Conservation (phyloP, 768 basidiomycete species). For the Dendrothele bispora region DNA sequence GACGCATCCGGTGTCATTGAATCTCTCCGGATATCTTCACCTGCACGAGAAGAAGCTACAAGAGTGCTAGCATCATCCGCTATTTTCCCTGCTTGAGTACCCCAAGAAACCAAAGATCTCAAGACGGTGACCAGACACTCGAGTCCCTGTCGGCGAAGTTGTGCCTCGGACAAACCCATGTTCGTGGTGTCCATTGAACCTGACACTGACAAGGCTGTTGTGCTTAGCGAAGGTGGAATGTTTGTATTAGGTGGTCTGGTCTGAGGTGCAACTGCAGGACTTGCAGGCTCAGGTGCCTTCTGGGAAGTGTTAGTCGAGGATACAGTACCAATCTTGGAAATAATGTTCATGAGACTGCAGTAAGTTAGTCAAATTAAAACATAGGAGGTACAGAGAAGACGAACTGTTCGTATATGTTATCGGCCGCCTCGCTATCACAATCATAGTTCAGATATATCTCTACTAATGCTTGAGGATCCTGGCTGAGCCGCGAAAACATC, state of each 20-base stretch:
- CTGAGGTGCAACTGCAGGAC: slow-evolving; percentile 54
- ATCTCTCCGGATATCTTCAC: slow-evolving; percentile 56
- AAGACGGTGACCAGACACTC: slow-evolving; percentile 90
- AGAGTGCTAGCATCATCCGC: slow-evolving; percentile 35
- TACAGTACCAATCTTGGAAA: slow-evolving; percentile 84
- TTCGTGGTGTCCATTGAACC: slow-evolving; percentile 67
- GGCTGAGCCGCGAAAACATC: slow-evolving; percentile 85
- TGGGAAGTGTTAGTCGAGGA: slow-evolving; percentile 47
- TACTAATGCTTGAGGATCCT: slow-evolving; percentile 96
- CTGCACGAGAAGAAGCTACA: slow-evolving; percentile 38
- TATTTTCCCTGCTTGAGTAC: slow-evolving; percentile 53
- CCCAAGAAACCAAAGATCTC: slow-evolving; percentile 91
- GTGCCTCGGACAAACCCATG: slow-evolving; percentile 76
- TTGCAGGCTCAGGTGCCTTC: slow-evolving; percentile 56
- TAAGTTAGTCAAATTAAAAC: slow-evolving; percentile 9
- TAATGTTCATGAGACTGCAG: slow-evolving; percentile 89
- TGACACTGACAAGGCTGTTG: slow-evolving; percentile 62
- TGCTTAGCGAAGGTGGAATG: slow-evolving; percentile 58
- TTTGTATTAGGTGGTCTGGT: slow-evolving; percentile 40
- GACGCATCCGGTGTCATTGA: slow-evolving; percentile 53
- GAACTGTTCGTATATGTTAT: slow-evolving; percentile 97
- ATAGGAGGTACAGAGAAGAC: slow-evolving; percentile 22
- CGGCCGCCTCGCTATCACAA: slow-evolving; percentile 90
- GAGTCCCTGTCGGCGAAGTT: slow-evolving; percentile 88
- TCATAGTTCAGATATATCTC: slow-evolving; percentile 99